phyloP scores from a whole-genome alignment of 2,329 filamentous ascomycete species.

The Cyanodermella asteris region DNA sequence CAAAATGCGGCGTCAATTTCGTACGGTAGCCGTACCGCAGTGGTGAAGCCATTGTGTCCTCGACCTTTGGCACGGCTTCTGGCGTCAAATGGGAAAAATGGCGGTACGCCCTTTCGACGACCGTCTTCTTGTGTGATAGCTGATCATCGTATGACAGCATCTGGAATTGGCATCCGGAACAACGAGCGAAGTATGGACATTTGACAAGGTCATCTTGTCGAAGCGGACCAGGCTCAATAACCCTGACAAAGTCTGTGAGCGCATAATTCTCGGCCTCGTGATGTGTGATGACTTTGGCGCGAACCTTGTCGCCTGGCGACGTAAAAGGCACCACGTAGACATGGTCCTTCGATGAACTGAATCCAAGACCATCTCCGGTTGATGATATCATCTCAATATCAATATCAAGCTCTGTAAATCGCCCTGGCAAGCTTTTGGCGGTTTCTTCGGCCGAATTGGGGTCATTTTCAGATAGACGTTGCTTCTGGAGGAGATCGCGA shows the following conservation, averaged over 20 bases:
- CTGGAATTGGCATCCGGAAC: constrained; percentile 90
- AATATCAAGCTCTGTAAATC: constrained; percentile 57
- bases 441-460: neutral
- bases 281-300: constrained; percentile 60
- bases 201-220: constrained; percentile 56
- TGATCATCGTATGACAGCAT: constrained; percentile 84
- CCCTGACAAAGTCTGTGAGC: constrained; percentile 59
- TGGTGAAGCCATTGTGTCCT: constrained; percentile 74
- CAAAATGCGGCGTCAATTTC: constrained; percentile 92
- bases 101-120: constrained; percentile 75
- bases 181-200: constrained; percentile 72
- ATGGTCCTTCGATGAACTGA: constrained; percentile 41
- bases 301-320: constrained; percentile 61
- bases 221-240: constrained; percentile 48
- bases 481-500: constrained; percentile 3
- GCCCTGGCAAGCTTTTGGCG: constrained; percentile 31
- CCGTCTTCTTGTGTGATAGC: constrained; percentile 58
- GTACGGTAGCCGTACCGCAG: constrained; percentile 86
- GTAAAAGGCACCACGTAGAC: constrained; percentile 79
- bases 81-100: constrained; percentile 74
- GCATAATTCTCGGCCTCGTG: constrained; percentile 43
- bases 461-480: constrained; percentile 1
- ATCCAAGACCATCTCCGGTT: constrained; percentile 72
- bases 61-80: constrained; percentile 51
- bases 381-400: constrained; percentile 69